Base-by-base conservation (phyloP, 805 yeast genomes). In the Brettanomyces nanus region DNA sequence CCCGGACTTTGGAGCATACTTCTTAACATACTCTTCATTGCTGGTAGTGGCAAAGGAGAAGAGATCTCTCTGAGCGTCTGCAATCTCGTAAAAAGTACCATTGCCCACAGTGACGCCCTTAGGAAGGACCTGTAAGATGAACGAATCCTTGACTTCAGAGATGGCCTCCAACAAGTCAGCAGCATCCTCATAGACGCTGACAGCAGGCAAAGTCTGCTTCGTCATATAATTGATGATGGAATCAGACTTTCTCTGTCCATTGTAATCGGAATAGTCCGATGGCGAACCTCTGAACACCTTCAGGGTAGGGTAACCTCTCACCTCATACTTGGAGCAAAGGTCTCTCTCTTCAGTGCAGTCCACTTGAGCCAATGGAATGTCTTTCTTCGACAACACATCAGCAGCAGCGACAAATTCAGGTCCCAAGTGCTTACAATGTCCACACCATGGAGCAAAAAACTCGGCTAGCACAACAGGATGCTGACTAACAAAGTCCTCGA, bases 381-480 rank as follows among this genome's bases (percentile, higher is more conserved):
- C 66, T 44, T 82, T 74, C 36, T 68, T 73, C 34, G 68, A 69
- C 55, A 84, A 68, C 15, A 54, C 49, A 48, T 79, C 77, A 36
- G 90, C 85, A 37, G 95, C 95, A 49, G 73, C 61, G 37, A 77
- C 67, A 49, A 71, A 84, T 60, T 85, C 80, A 26, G 95, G 95
- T 10, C 86, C 95, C 47, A 85, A 65, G 35, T 73, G 73, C 69
- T 89, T 86, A 72, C 97, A 89, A 66, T 89, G 92, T 14, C 96
- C 96, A 71, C 97, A 89, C 97, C 97, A 90, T 58, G 97, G 95
- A 14, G 95, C 95, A 59, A 80, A 85, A 63, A 85, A 85, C 63
- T 85, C 95, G 17, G 90, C 82, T 45, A 85, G 65, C 18, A 85
- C 94, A 48, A 89, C 69, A 26, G 86, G 83, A 66, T 89, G 82